Evolutionary conservation across 768 basidiomycete species (phyloP), one percentile per base, ranked within the genome.

Genomic region (Psilocybe subaeruginosa): DNA sequence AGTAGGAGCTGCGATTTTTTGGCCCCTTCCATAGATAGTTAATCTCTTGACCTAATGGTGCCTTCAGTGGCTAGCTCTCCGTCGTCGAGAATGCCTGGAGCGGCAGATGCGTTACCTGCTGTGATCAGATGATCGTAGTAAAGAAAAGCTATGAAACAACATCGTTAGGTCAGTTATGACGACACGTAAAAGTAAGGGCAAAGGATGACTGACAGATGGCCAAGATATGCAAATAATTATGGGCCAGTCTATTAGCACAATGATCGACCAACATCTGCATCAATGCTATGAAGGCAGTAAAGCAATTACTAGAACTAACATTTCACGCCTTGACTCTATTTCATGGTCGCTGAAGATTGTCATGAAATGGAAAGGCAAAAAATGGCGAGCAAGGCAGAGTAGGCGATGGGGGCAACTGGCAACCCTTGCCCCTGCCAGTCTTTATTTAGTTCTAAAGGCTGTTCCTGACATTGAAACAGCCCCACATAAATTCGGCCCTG

Each of bases 21-120:
- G 76, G 76, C 48, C 75, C 72, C 55, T 70, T 69, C 85, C 85
- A 86, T 4, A 86, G 66, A 54, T 76, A 74, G 14, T 72, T 65
- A 39, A 82, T 66, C 64, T 85, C 84, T 54, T 69, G 64, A 3
- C 70, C 79, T 79, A 52, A 8, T 37, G 23, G 14, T 33, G 49
- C 30, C 3, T n/a, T 43, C 30, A 16, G 49, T 12, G 19, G 16
- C 30, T 17, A 35, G 1, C 1, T 27, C 19, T 58, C 30, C 6
- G 7, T 27, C 11, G 17, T 54, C 35, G 16, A 57, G 23, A 35
- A 29, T n/a, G 6, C 35, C 5, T 39, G 33, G 16, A 49, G 12
- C 23, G 23, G 23, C 23, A 23, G 29, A 43, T 27, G 19, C 70
- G 62, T 57, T 64, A 78, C 79, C 70, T 12, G 71, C 69, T 5